Conservation (phyloP, 345 rosid species). For the Trapa incisa region DNA sequence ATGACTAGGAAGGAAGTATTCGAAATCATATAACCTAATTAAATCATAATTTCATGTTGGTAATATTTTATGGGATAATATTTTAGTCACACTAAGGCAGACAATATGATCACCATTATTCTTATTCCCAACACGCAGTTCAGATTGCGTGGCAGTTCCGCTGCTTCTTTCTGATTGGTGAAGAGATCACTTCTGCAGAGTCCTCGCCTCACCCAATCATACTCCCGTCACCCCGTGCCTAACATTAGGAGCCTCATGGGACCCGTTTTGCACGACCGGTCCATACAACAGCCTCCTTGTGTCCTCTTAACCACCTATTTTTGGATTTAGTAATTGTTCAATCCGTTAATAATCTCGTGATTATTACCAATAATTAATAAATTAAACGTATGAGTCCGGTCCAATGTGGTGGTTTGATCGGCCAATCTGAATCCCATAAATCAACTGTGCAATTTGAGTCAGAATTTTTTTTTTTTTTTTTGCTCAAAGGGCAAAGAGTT, state of each 20-base stretch:
- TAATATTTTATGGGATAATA: too few relatives aligned
- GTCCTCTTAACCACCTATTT: not conserved
- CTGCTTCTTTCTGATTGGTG: not conserved
- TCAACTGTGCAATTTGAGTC: too few relatives aligned
- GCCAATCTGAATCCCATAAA: too few relatives aligned
- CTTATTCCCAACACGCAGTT: not conserved
- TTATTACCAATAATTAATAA: not conserved
- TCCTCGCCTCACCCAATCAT: conserved; percentile 1
- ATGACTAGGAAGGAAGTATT: not conserved
- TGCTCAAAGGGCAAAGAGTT: too few relatives aligned
- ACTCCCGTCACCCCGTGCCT: not conserved
- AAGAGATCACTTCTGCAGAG: not conserved
- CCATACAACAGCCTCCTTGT: not conserved
- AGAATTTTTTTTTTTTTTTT: too few relatives aligned
- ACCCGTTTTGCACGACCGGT: not conserved
- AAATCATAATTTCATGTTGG: too few relatives aligned
- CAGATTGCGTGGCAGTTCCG: not conserved
- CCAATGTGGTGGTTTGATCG: too few relatives aligned
- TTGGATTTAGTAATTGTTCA: not conserved
- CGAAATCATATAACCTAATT: not conserved
- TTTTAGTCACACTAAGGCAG: too few relatives aligned
- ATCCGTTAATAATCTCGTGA: not conserved
- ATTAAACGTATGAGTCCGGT: too few relatives aligned
- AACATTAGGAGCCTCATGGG: not conserved
- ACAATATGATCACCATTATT: too few relatives aligned